Conservation (phyloP, 345 rosid genomes). For the Corchorus capsularis region DNA sequence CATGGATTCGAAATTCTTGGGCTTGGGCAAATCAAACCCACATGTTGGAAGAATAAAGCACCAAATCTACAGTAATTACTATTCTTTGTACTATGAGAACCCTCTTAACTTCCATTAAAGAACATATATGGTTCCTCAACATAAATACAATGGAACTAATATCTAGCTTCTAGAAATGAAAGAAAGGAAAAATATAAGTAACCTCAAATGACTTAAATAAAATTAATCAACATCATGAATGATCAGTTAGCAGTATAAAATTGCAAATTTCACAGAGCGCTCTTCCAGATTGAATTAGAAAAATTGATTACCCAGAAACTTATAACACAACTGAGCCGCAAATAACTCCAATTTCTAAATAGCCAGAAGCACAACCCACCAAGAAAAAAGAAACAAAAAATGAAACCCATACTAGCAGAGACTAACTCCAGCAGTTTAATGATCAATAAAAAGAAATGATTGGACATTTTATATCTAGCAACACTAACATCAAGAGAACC, state of each 20-base stretch:
- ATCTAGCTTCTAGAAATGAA: background rate
- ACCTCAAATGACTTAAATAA: background rate
- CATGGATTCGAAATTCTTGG: background rate
- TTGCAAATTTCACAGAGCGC: background rate
- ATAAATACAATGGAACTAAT: background rate
- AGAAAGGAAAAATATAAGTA: background rate
- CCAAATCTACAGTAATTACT: background rate
- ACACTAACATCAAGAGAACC: background rate
- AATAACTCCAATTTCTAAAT: background rate
- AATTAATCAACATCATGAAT: background rate
- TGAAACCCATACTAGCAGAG: background rate
- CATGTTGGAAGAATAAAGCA: background rate
- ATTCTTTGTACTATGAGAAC: background rate
- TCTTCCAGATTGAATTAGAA: background rate
- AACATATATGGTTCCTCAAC: background rate
- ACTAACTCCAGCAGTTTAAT: background rate
- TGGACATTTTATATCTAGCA: background rate
- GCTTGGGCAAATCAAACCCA: background rate
- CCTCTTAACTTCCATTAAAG: background rate
- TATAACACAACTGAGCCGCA: background rate
- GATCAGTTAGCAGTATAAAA: background rate
- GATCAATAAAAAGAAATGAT: background rate
- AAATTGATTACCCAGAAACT: background rate
- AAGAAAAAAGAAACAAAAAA: background rate
- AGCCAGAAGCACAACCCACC: conserved; percentile 1